Conservation (phyloP, 345 rosid genomes). For the Eucalyptus viminalis region DNA sequence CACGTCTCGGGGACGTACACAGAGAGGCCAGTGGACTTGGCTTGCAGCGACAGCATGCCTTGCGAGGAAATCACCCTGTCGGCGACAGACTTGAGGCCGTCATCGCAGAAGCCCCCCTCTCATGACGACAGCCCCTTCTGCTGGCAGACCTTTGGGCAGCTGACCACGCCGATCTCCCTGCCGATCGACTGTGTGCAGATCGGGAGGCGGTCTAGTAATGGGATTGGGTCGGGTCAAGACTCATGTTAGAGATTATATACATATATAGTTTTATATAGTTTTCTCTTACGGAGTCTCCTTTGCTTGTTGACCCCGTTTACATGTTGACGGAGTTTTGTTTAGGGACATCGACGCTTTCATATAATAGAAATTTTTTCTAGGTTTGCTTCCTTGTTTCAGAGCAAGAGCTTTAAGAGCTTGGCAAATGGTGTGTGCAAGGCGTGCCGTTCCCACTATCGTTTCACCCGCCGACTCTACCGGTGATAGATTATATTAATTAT, state of each 20-base stretch:
- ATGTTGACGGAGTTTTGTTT: neutral
- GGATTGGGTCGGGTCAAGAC: neutral
- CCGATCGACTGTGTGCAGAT: neutral
- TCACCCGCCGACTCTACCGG: too few species aligned
- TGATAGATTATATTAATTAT: too few species aligned
- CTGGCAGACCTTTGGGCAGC: neutral
- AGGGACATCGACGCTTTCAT: neutral
- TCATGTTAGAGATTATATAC: neutral
- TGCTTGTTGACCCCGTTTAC: neutral
- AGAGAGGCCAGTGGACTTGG: slow-evolving; percentile 3
- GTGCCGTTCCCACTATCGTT: too few species aligned
- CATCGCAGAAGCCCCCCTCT: neutral
- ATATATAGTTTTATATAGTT: neutral
- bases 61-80: slow-evolving; percentile 8
- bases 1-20: slow-evolving; percentile 20
- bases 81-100: slow-evolving; percentile 1
- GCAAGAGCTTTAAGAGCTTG: neutral
- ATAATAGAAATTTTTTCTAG: neutral
- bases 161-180: neutral
- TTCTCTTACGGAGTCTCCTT: neutral
- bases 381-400: neutral
- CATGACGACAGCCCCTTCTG: neutral
- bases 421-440: too few species aligned
- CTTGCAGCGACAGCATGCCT: slow-evolving; percentile 23
- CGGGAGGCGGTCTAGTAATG: neutral